Conservation (phyloP, 345 rosid species). For the Microcos paniculata region DNA sequence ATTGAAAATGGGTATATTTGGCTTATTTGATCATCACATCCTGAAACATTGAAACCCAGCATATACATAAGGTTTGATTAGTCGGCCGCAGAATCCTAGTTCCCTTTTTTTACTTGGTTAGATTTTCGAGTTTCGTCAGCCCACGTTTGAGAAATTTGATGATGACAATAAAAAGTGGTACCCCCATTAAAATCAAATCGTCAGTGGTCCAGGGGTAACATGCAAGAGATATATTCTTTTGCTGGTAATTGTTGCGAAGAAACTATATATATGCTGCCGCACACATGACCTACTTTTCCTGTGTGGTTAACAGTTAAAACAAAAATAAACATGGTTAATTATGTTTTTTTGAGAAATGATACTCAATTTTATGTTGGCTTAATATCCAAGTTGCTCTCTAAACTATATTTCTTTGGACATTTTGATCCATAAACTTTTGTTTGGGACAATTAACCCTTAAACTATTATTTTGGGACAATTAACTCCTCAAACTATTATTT, state of each 20-base stretch:
- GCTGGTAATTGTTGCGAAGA: not conserved
- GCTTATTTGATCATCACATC: not conserved
- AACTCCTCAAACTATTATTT: no score
- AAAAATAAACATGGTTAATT: no score
- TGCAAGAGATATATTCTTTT: not conserved
- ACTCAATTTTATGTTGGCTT: no score
- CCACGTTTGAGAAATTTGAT: not conserved
- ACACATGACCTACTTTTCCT: not conserved
- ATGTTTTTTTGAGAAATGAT: not conserved
- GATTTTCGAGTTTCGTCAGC: not conserved
- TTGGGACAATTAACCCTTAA: no score
- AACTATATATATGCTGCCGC: not conserved
- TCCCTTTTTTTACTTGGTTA: no score
- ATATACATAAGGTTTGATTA: not conserved
- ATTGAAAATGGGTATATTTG: not conserved
- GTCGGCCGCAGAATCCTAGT: not conserved
- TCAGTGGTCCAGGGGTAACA: constrained; percentile 1
- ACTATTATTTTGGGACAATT: no score
- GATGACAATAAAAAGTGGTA: not conserved
- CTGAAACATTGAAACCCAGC: not conserved
- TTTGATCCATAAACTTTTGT: no score
- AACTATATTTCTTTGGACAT: no score
- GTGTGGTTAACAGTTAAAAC: not conserved
- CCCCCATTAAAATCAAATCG: constrained; percentile 2
- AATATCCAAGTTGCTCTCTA: no score